These are phyloP conservation scores for Boletus pseudo-olivaceus DNA, from an alignment of 768 basidiomycete species.

Conservation along the genomic window DNA sequence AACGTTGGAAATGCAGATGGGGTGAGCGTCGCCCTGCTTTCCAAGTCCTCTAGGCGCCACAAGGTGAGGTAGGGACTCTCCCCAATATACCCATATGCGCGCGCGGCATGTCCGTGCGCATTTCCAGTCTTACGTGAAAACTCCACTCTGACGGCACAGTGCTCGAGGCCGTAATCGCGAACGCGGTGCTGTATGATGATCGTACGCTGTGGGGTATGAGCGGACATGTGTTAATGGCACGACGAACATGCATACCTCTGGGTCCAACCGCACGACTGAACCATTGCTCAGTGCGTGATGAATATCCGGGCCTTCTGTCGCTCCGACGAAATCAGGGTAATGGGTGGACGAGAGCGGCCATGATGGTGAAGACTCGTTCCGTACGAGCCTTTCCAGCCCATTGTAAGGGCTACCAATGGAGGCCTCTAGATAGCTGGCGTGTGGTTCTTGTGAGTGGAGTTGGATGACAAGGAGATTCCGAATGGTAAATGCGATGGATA, in stretches of 20 bases:
- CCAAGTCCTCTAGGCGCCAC: constrained; percentile 16
- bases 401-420: constrained; percentile 20
- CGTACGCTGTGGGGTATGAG: constrained; percentile 5
- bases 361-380: constrained; percentile 26
- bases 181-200: constrained; percentile 22
- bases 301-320: constrained; percentile 7
- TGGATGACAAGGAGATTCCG: constrained; percentile 21
- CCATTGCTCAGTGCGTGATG: constrained; percentile 13
- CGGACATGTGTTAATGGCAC: background rate
- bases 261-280: constrained; percentile 22
- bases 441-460: background rate
- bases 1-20: constrained; percentile 8
- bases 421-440: constrained; percentile 3
- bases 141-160: constrained; percentile 14
- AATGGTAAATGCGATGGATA: constrained; percentile 19
- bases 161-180: constrained; percentile 24
- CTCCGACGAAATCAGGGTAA: constrained; percentile 22
- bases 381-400: constrained; percentile 21
- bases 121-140: constrained; percentile 1
- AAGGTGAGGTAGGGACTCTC: constrained; percentile 13
- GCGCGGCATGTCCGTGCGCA: constrained; percentile 1
- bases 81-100: constrained; percentile 16
- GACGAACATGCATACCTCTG: constrained; percentile 4
- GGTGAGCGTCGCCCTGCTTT: constrained; percentile 3
- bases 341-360: constrained; percentile 24